Base-by-base conservation (phyloP, 1,139 yeast genomes). In the Suhomyces bokatorum region DNA sequence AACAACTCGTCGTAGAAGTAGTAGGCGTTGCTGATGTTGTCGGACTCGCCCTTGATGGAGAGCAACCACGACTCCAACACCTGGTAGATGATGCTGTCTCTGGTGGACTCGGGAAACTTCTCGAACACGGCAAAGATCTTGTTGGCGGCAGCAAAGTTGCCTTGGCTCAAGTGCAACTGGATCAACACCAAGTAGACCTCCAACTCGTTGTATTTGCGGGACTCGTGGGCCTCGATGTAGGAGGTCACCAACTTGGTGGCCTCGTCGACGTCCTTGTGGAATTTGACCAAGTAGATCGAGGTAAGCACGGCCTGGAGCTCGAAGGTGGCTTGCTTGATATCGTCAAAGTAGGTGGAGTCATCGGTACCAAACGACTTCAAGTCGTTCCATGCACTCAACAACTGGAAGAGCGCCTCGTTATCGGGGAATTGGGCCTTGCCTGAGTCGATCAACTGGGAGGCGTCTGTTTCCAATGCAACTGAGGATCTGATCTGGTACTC, bases 1-100 rank as follows among this genome's bases (percentile, higher is more conserved):
- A 83, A 74, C 45, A 83, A 70, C 64, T 86, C 95, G 61, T 86
- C 93, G 62, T 79, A 86, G 55, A 86, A 85, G 63, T 83, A 86
- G 65, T 76, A 81, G 2, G 87, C 73, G 51, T 80, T 80, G 61
- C 77, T 84, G 50, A 81, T 76, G 51, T 75, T 69, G 47, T 75
- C 78, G 22, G 80, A 75, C 44, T 80, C 83, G 39, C 85, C 87
- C 54, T 69, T 70, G 31, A 73, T 62, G 41, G 85, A 65, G 46
- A 75, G 71, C 16, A 81, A 69, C 83, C 87, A 83, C 14, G 87
- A 77, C 58, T 86, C 93, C 43, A 85, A 75, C 13, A 85, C 73
- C 56, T 83, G 86, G 63, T 76, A 84, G 40, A 84, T 77, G 42
- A 85, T 78, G 54, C 77, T 80, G 61, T 86, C 95, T 58, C 83